Evolutionary conservation across 164 flowering plant genomes (phyloP).

Genomic region (Brasenia schreberi): DNA sequence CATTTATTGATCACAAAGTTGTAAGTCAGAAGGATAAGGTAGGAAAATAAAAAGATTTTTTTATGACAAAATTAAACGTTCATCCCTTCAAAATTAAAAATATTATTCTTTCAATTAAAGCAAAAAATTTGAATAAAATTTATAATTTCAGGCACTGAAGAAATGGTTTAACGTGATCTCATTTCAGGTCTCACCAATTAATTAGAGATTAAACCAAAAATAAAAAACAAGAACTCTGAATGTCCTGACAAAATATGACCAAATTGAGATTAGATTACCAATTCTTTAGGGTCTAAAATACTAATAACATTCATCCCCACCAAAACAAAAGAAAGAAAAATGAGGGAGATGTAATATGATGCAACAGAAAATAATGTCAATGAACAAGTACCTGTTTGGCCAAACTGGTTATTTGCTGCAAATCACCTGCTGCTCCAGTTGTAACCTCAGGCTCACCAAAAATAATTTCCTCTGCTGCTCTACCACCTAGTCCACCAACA

Average conservation of each 20-base stretch:
- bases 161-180: no score
- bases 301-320: background rate
- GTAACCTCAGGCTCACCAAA: slow-evolving; percentile 66
- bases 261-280: background rate
- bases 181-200: no score
- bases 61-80: no score
- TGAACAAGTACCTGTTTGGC: slow-evolving; percentile 41
- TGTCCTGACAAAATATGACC: background rate
- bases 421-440: slow-evolving; percentile 68
- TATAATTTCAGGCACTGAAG: no score
- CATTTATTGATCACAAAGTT: no score
- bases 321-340: background rate
- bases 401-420: slow-evolving; percentile 51
- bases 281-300: background rate
- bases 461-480: slow-evolving; percentile 65
- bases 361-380: background rate
- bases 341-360: background rate
- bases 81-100: no score
- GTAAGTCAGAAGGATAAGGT: no score
- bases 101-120: no score
- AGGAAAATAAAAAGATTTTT: no score
- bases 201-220: no score
- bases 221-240: background rate
- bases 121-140: no score
- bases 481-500: slow-evolving; percentile 69